These are phyloP conservation scores for Papilionanthe hybrid DNA, from an alignment of 116 monocot species.

Conservation along the genomic window DNA sequence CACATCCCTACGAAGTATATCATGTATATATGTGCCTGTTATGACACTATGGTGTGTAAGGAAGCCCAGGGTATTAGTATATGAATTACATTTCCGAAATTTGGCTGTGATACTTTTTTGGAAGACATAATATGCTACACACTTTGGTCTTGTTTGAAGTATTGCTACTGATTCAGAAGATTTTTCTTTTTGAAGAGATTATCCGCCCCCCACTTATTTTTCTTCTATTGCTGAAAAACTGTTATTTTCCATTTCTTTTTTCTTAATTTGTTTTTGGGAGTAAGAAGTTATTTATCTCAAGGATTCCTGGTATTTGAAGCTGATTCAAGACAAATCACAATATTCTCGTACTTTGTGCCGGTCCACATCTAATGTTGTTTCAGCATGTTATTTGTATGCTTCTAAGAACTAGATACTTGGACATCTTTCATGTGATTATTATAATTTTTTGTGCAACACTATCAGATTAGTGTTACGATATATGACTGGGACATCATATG, in stretches of 20 bases:
- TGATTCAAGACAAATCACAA: background rate
- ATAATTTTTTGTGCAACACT: constrained; percentile 4
- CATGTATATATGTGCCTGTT: background rate
- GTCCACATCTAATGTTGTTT: background rate
- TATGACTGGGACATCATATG: constrained; percentile 99
- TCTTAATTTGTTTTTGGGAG: background rate
- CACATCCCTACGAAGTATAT: background rate
- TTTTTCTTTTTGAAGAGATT: background rate
- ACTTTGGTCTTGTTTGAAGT: background rate
- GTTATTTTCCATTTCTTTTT: background rate
- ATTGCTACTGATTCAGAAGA: background rate
- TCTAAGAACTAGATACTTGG: background rate
- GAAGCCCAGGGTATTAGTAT: background rate
- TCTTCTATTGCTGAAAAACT: background rate
- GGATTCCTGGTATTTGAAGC: background rate
- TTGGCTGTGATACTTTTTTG: background rate
- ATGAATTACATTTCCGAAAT: background rate
- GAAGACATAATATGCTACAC: background rate
- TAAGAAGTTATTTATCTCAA: background rate
- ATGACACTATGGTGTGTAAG: background rate
- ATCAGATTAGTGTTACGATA: constrained; percentile 90
- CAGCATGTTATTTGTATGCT: background rate
- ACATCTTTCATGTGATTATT: constrained; percentile 6
- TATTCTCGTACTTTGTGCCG: background rate
- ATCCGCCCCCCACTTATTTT: background rate